Percentiles rank a stretch among this genome's conserved stretches.
phyloP scores from a whole-genome alignment of 2,329 filamentous ascomycete species.

The Phoma sp. region DNA sequence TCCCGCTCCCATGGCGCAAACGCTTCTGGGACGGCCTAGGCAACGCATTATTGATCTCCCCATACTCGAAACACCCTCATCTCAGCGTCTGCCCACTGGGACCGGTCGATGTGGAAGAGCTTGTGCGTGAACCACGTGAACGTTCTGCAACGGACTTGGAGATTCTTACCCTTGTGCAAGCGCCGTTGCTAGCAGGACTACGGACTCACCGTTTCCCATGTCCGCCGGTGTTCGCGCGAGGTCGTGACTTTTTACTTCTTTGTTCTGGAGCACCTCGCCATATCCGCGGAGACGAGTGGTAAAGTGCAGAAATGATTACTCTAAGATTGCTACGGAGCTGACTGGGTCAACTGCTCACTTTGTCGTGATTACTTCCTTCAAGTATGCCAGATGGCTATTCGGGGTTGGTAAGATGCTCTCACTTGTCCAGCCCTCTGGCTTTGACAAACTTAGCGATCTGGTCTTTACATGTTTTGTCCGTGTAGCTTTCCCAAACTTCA shows the following conservation, averaged over 20 bases:
- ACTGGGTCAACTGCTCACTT: no score
- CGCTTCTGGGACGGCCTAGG: constrained; percentile 32
- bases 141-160: constrained; percentile 11
- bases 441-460: constrained; percentile 67
- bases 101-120: neutral
- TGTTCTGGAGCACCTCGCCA: no score
- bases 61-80: constrained; percentile 34
- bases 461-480: constrained; percentile 69
- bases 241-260: neutral
- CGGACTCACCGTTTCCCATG: neutral
- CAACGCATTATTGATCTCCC: constrained; percentile 29
- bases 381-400: no score
- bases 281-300: no score
- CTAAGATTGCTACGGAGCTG: no score
- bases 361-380: no score
- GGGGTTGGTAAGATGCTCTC: neutral
- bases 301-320: no score
- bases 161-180: neutral
- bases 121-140: constrained; percentile 4
- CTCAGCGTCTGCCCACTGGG: constrained; percentile 23
- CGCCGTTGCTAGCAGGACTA: neutral
- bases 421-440: constrained; percentile 63
- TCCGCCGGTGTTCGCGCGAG: neutral
- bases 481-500: constrained; percentile 72
- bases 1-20: constrained; percentile 22